These are phyloP conservation scores for Lactarius hengduanensis DNA, from an alignment of 768 basidiomycete genomes.

Conservation along the genomic window DNA sequence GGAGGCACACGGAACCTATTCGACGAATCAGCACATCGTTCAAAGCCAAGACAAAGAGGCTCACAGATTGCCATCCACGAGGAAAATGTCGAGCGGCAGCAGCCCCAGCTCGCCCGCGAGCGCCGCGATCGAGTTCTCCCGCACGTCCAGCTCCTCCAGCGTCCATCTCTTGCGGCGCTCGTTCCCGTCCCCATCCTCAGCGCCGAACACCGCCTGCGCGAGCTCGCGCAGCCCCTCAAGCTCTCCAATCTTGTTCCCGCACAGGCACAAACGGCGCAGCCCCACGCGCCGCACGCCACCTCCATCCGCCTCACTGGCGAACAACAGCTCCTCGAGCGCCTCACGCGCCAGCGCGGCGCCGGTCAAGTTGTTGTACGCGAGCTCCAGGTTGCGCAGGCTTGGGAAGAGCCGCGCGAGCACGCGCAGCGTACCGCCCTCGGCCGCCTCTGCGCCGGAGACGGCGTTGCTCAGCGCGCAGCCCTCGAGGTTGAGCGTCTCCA, in stretches of 20 bases:
- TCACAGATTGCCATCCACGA: conserved; percentile 84
- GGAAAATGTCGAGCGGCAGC: conserved; percentile 73
- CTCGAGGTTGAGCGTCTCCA: conserved; percentile 75
- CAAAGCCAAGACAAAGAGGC: conserved; percentile 34
- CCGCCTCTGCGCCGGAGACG: conserved; percentile 43
- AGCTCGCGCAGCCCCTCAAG: conserved; percentile 61
- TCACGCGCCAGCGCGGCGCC: conserved; percentile 50
- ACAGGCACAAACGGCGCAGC: conserved; percentile 61
- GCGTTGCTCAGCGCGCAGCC: conserved; percentile 70
- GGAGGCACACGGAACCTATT: conserved; percentile 77
- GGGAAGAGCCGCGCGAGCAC: conserved; percentile 69
- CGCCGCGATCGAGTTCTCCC: conserved; percentile 77
- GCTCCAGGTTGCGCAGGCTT: conserved; percentile 60
- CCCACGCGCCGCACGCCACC: conserved; percentile 43
- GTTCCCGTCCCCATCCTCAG: conserved; percentile 40
- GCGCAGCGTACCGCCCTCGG: conserved; percentile 54
- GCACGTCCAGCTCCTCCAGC: conserved; percentile 77
- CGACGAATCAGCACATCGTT: conserved; percentile 1
- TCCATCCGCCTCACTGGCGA: conserved; percentile 31
- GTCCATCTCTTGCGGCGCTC: conserved; percentile 59
- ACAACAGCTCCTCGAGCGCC: conserved; percentile 49
- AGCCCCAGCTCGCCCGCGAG: conserved; percentile 69
- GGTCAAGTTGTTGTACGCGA: conserved; percentile 73
- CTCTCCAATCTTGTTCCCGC: conserved; percentile 64
- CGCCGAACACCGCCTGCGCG: conserved; percentile 56